A percentile compares a stretch with the other conserved stretches of the same genome.
Evolutionary conservation across 495 filamentous ascomycete genomes (phyloP).

Genomic region (Penicillium crystallinum): DNA sequence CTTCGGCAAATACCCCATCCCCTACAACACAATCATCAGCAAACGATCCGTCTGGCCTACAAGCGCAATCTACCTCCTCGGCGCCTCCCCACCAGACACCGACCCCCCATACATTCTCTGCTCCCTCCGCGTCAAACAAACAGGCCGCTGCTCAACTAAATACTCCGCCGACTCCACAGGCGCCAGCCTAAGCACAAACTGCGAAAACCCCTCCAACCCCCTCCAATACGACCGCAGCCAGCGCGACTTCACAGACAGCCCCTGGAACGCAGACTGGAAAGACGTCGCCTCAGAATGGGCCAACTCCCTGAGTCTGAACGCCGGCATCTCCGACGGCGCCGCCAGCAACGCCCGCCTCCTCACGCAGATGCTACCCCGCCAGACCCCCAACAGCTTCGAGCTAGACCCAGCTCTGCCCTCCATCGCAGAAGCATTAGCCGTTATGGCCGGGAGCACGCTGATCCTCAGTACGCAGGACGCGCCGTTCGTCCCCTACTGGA

Average conservation of each 20-base stretch:
- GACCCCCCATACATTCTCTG: constrained; percentile 55
- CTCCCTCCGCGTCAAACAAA: constrained; percentile 51
- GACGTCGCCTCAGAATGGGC: constrained; percentile 55
- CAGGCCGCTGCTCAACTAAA: constrained; percentile 55
- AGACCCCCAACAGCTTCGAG: constrained; percentile 4
- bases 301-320: constrained; percentile 51
- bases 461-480: constrained; percentile 47
- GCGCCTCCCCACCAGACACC: constrained; percentile 31
- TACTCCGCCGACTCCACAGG: constrained; percentile 57
- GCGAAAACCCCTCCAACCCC: constrained; percentile 48
- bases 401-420: constrained; percentile 49
- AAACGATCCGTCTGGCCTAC: constrained; percentile 33
- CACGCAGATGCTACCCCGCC: constrained; percentile 43
- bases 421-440: constrained; percentile 61
- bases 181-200: constrained; percentile 47
- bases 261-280: constrained; percentile 48
- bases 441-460: constrained; percentile 59
- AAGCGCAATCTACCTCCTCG: constrained; percentile 60
- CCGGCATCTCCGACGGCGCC: constrained; percentile 53
- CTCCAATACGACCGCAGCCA: constrained; percentile 46
- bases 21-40: constrained; percentile 64
- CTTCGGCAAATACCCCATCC: constrained; percentile 56
- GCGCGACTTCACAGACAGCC: constrained; percentile 27
- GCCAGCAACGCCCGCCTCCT: constrained; percentile 60
- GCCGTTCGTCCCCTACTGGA: constrained; percentile 56